A percentile compares a stretch with the other conserved stretches of the same genome.
phyloP scores from a whole-genome alignment of 305 asterid genomes.

The Vinca major region DNA sequence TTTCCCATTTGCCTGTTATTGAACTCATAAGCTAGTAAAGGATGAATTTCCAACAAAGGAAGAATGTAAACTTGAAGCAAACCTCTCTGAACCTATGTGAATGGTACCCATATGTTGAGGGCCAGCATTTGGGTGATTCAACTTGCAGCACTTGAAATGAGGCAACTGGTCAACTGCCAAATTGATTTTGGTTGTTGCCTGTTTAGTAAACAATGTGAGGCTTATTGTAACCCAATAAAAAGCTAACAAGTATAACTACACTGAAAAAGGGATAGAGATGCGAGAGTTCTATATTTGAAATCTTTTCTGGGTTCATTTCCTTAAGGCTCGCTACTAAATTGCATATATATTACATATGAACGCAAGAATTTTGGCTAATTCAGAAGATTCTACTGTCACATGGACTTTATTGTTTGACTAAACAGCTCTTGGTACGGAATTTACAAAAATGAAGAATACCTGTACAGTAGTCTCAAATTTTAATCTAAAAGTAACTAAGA shows the following conservation, averaged over 20 bases:
- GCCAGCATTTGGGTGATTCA: constrained; percentile 52
- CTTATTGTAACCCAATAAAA: constrained; percentile 6
- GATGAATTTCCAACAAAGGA: not conserved
- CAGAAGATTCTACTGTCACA: not conserved
- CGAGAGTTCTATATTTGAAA: not conserved
- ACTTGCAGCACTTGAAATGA: constrained; percentile 62
- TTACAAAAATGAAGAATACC: not conserved
- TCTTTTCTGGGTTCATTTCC: not conserved
- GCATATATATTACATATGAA: not conserved
- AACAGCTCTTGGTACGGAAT: not conserved
- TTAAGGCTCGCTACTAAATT: not conserved
- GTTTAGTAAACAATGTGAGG: constrained; percentile 20
- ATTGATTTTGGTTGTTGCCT: constrained; percentile 94
- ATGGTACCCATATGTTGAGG: constrained; percentile 93
- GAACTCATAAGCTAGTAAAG: constrained; percentile 1
- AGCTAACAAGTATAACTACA: not conserved
- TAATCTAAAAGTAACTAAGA: not conserved
- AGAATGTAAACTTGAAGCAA: constrained; percentile 4
- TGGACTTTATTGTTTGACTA: not conserved
- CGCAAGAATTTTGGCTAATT: not conserved
- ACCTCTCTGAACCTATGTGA: constrained; percentile 94
- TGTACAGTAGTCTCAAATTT: not conserved
- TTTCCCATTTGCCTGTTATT: not conserved
- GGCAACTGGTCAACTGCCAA: constrained; percentile 77
- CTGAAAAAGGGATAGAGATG: not conserved